Conservation (phyloP, 805 yeast species). For the Saccharomycopsis lassenensis region DNA sequence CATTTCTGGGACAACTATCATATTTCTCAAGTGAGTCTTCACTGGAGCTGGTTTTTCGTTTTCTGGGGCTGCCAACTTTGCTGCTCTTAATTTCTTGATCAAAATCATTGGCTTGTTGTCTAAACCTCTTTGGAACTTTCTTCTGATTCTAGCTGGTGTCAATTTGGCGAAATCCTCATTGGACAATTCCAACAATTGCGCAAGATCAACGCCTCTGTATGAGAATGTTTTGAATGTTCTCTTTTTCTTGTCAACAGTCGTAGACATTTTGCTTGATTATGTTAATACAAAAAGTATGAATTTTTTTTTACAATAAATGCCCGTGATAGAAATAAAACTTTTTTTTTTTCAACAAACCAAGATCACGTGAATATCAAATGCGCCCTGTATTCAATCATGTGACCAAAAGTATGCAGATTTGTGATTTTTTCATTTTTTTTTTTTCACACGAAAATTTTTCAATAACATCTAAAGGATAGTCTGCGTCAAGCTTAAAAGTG, state of each 20-base stretch:
- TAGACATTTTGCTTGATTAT: background rate
- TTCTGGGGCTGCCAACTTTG: conserved; percentile 79
- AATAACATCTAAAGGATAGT: conserved; percentile 52
- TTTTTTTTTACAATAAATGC: too few relatives aligned
- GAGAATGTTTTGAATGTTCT: conserved; percentile 93
- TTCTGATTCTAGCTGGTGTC: conserved; percentile 98
- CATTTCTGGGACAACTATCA: conserved; percentile 99
- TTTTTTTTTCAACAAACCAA: too few relatives aligned
- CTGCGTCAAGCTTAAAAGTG: conserved; percentile 67
- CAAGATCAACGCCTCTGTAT: conserved; percentile 97
- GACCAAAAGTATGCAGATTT: background rate
- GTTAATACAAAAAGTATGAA: background rate
- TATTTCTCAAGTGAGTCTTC: conserved; percentile 99
- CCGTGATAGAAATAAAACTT: too few relatives aligned
- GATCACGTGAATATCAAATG: too few relatives aligned
- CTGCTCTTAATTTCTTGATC: conserved; percentile 95
- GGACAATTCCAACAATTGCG: conserved; percentile 84
- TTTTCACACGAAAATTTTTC: background rate
- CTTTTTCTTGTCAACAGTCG: conserved; percentile 53
- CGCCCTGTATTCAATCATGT: too few relatives aligned
- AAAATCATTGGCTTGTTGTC: conserved; percentile 91
- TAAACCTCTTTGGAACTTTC: conserved; percentile 98
- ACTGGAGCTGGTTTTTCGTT: conserved; percentile 96
- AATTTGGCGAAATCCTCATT: conserved; percentile 95
- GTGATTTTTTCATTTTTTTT: background rate